Evolutionary conservation across 2,329 filamentous ascomycete species (phyloP), one percentile per base, ranked within the genome.

Genomic region (Fusarium robinianum): DNA sequence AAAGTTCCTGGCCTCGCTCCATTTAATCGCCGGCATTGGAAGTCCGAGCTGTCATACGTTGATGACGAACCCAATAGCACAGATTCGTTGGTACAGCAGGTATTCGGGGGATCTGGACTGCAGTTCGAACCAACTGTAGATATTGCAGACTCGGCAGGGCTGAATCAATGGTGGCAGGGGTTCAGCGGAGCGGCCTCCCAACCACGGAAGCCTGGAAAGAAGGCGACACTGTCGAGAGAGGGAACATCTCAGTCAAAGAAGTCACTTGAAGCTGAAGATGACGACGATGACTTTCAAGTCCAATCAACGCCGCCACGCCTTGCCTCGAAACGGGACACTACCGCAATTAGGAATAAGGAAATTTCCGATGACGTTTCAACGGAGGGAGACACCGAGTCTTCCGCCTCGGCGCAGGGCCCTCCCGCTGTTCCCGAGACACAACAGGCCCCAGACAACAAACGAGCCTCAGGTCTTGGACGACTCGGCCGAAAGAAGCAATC

Each of bases 211-310:
- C 51, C 47, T 16, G 55, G 58, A 31, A 11, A 29, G 8, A 48
- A 51, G 34, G 26, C 34, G 17, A 15, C 32, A 55, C 18, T 53
- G 36, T 8, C 22, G 12, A 32, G 22, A 6, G 30, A 37, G 31
- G 49, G 30, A 11, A 41, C 46, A 1, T 38, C 58, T 1, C 47
- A 56, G 5, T 46, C 51, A 8, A 46, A 59, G 9, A 49, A 51
- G 5, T 51, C 53, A 2, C 47, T 49, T 15, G 57, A 63, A n/a
- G 43, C 51, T 5, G 49, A 51, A 14, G 67, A 67, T 4, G 70
- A 75, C 8, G 73, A 74, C n/a, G 72, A 72, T 30, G 76, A 77
- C 41, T 80, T 79, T 33, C 72, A 80, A 49, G 65, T 78, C 6
- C 77, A 78, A 46, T 63, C 68, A 14, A 77, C 75, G 2, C 76